Evolutionary conservation across 495 filamentous ascomycete species (phyloP).

Genomic region (Copromyces sp.): DNA sequence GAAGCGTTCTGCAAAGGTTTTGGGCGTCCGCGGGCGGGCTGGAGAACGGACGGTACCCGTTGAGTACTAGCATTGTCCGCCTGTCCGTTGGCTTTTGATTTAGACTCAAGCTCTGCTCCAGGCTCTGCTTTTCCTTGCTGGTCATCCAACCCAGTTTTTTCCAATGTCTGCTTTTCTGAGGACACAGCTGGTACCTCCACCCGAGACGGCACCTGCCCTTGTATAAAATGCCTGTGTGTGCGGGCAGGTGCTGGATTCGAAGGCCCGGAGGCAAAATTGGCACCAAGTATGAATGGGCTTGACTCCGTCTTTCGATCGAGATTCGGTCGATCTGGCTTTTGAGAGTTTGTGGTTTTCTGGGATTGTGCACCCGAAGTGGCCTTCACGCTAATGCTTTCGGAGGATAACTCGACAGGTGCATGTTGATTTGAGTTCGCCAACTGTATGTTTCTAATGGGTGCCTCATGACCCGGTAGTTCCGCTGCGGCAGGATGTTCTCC

Average conservation of each 20-base stretch:
- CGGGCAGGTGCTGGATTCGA: background rate
- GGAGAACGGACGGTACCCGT: conserved; percentile 24
- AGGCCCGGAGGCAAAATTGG: background rate
- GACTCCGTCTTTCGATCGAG: background rate
- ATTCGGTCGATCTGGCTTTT: background rate
- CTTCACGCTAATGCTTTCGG: conserved; percentile 6
- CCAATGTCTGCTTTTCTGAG: conserved; percentile 2
- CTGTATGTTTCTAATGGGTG: background rate
- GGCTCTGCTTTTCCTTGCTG: conserved; percentile 5
- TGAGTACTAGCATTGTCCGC: conserved; percentile 1
- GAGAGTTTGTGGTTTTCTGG: background rate
- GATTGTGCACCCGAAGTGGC: background rate
- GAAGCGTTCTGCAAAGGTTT: conserved; percentile 6
- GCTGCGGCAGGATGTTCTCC: conserved; percentile 32
- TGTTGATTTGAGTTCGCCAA: conserved; percentile 9
- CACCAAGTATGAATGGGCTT: background rate
- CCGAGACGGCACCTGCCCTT: background rate
- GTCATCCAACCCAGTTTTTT: background rate
- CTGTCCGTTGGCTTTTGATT: background rate
- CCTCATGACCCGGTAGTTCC: conserved; percentile 25
- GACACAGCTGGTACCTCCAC: conserved; percentile 7
- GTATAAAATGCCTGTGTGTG: background rate
- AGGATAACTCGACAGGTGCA: conserved; percentile 21
- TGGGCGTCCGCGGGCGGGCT: conserved; percentile 24
- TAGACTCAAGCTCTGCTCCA: background rate